Evolutionary conservation across 345 rosid species (phyloP).

Genomic region (Citrus medica): DNA sequence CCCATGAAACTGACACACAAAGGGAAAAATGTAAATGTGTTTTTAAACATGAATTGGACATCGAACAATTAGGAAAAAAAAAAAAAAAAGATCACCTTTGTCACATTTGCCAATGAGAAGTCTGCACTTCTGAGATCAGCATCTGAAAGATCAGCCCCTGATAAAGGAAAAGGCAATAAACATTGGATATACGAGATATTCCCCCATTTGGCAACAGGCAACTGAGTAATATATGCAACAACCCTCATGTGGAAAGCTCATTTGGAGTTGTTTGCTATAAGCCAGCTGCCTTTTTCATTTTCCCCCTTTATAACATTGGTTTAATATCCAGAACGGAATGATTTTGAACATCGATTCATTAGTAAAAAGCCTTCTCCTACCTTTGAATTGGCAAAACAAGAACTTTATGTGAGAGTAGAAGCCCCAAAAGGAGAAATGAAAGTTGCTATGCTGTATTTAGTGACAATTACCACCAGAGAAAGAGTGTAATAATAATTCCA

Average conservation of each 20-base stretch:
- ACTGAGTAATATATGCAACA: neutral
- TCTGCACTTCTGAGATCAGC: constrained; percentile 88
- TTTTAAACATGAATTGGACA: neutral
- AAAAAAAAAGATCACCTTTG: constrained; percentile 47
- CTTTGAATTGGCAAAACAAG: too few relatives aligned
- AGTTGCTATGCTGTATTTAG: neutral
- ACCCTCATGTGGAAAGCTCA: neutral
- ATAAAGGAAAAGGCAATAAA: neutral
- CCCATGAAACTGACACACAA: neutral
- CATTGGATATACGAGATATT: neutral
- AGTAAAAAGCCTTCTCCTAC: too few relatives aligned
- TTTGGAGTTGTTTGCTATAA: neutral
- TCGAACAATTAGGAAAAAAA: neutral
- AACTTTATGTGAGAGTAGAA: too few relatives aligned
- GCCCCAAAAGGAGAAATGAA: too few relatives aligned
- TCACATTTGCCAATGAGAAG: constrained; percentile 86
- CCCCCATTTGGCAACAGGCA: neutral
- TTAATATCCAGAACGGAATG: too few relatives aligned
- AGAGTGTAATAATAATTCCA: neutral
- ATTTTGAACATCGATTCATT: too few relatives aligned
- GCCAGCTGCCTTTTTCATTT: neutral
- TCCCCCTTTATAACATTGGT: neutral
- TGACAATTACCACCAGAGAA: neutral
- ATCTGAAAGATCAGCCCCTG: constrained; percentile 95
- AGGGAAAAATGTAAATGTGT: neutral